These are phyloP conservation scores for Dioscorea alata DNA, from an alignment of 106 monocot genomes.

Conservation along the genomic window DNA sequence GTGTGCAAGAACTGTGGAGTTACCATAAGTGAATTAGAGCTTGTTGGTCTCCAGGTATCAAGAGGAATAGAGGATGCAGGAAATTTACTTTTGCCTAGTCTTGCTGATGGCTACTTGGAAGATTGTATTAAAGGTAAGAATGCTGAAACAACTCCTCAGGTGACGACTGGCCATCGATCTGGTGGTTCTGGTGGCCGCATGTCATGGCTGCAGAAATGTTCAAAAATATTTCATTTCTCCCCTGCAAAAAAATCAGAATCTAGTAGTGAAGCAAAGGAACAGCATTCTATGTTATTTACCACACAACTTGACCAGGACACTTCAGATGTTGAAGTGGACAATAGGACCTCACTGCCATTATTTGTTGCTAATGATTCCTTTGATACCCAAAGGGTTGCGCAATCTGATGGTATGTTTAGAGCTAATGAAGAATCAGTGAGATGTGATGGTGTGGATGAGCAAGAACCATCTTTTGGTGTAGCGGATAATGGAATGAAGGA, in stretches of 20 bases:
- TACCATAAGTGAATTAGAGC: conserved; percentile 37
- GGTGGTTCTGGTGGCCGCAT: conserved; percentile 39
- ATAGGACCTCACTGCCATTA: conserved; percentile 22
- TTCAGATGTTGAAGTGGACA: conserved; percentile 15
- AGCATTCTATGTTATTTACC: conserved; percentile 16
- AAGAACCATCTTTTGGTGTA: conserved; percentile 39
- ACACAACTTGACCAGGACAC: conserved; percentile 30
- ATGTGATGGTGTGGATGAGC: conserved; percentile 19
- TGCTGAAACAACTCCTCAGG: conserved; percentile 23
- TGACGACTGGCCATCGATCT: conserved; percentile 18
- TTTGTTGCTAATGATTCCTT: conserved; percentile 27
- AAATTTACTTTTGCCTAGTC: conserved; percentile 43
- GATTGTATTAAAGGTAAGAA: conserved; percentile 27
- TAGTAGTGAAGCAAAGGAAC: conserved; percentile 13
- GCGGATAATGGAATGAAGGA: conserved; percentile 20
- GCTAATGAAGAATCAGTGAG: conserved; percentile 19
- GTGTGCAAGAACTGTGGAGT: conserved; percentile 67
- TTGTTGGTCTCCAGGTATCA: conserved; percentile 21
- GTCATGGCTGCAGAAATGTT: conserved; percentile 72
- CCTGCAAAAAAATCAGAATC: conserved; percentile 40
- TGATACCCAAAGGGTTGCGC: conserved; percentile 17
- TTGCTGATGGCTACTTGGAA: conserved; percentile 44
- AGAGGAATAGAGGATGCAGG: conserved; percentile 29
- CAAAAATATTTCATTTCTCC: conserved; percentile 70
- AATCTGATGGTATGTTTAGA: conserved; percentile 14